Percentiles rank a stretch among this genome's conserved stretches.
Evolutionary conservation across 2,329 filamentous ascomycete genomes (phyloP).

Genomic region (Endothia cerciana): DNA sequence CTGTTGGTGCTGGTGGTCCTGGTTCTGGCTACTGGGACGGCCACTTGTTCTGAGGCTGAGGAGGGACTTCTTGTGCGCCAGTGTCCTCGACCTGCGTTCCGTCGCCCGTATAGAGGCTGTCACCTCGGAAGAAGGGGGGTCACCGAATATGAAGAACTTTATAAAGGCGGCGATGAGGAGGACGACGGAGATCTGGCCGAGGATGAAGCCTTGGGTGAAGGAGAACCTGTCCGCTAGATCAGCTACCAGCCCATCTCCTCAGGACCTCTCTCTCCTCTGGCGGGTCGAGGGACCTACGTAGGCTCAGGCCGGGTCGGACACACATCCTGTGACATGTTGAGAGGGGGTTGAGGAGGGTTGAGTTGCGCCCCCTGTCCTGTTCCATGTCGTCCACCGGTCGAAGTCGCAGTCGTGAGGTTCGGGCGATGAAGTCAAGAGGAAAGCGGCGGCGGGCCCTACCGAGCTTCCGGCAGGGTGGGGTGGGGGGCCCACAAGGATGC

Average conservation of each 20-base stretch:
- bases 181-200: slow-evolving; percentile 92
- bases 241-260: not conserved
- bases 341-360: not conserved
- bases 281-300: slow-evolving; percentile 44
- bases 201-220: slow-evolving; percentile 90
- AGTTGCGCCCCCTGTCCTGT: not conserved
- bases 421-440: slow-evolving; percentile 24
- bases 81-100: slow-evolving; percentile 72
- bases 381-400: not conserved
- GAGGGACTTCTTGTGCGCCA: slow-evolving; percentile 76
- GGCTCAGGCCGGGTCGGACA: slow-evolving; percentile 50
- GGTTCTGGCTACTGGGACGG: slow-evolving; percentile 37
- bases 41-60: slow-evolving; percentile 61
- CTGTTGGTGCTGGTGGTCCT: slow-evolving; percentile 44
- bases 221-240: slow-evolving; percentile 63
- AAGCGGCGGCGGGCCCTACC: not conserved
- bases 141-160: slow-evolving; percentile 99
- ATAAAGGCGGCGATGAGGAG: slow-evolving; percentile 93
- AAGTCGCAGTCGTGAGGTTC: not conserved
- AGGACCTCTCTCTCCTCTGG: not conserved
- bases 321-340: slow-evolving; percentile 45
- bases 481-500: not conserved
- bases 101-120: slow-evolving; percentile 76
- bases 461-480: slow-evolving; percentile 1
- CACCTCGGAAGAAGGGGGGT: slow-evolving; percentile 81